These are phyloP conservation scores for Bisporella sp. DNA, from an alignment of 2,329 filamentous ascomycete species.

Conservation along the genomic window DNA sequence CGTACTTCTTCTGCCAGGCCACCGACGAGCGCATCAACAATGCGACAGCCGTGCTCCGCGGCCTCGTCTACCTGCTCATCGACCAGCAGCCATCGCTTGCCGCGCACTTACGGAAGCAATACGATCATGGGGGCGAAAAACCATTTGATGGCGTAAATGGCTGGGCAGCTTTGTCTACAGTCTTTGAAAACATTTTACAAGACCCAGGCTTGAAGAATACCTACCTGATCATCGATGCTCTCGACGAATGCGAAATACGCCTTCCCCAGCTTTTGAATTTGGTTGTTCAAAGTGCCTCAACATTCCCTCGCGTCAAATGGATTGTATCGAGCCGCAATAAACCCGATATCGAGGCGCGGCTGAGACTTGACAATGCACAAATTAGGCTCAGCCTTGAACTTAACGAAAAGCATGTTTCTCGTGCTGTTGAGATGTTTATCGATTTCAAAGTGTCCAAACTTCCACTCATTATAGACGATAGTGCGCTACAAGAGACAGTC, in stretches of 20 bases:
- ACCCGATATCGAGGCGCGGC: background rate
- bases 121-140: constrained; percentile 27
- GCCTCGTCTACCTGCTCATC: constrained; percentile 35
- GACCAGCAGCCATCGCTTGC: constrained; percentile 26
- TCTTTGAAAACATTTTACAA: background rate
- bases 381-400: constrained; percentile 11
- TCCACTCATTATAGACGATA: background rate
- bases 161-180: background rate
- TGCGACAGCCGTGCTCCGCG: constrained; percentile 33
- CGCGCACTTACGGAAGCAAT: constrained; percentile 27
- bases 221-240: constrained; percentile 12
- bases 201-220: background rate
- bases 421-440: constrained; percentile 4
- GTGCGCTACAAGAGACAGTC: background rate
- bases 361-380: background rate
- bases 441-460: background rate
- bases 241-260: constrained; percentile 10
- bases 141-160: background rate
- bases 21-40: constrained; percentile 31
- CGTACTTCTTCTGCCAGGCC: constrained; percentile 37
- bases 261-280: background rate
- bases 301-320: constrained; percentile 3
- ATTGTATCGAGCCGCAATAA: constrained; percentile 7
- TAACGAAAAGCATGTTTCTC: constrained; percentile 10
- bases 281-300: background rate